Base-by-base conservation (phyloP, 2,329 filamentous ascomycete genomes). In the Colletotrichum acutatum region DNA sequence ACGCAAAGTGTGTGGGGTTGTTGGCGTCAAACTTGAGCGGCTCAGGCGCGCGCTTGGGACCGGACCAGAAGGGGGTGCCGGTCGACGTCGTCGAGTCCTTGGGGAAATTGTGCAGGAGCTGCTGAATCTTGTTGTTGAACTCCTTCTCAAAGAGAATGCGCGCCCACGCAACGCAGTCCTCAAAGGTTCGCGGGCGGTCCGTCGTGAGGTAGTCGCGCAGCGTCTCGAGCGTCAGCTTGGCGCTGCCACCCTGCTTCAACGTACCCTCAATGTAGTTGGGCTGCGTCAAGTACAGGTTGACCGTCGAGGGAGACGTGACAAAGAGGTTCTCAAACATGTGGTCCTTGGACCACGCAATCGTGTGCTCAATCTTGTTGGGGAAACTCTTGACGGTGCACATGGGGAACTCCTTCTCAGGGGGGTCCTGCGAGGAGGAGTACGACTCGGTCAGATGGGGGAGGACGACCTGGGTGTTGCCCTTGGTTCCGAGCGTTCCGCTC, bases 381-480 rank as follows among this genome's bases (percentile, higher is more conserved):
- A 99, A 99, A 83, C 95, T 98, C 80, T 94, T 91, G 74, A 99
- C 89, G 5, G 97, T 98, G 83, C 97, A 99, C 95, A 98, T 98
- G 0, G 97, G 97, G 89, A 99, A 98, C 1, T 97, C 97, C 86
- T 98, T 95, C 88, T 99, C 97, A 0, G 97, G 97, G 1, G 97
- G 97, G 82, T 99, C 97, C 82, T 98, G 96, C 24, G 97, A 98
- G 4, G 87, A 89, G 0, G 97, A 98, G 86, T 99, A 99, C 1
- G 97, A 98, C 83, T 99, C 97, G 0, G 97, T 98, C 75, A 98
- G 86, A 77, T 91, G 90, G 12, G 97, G 97, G 70, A 99, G 89
- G 61, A 99, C 92, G 72, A 99, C 97, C 80, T 99, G 97, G 7
- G 95, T 98, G 85, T 99, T 99, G 79, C 97, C 97, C 88, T 99